Evolutionary conservation across 306 rosid species (phyloP).

Genomic region (Prunus davidiana): DNA sequence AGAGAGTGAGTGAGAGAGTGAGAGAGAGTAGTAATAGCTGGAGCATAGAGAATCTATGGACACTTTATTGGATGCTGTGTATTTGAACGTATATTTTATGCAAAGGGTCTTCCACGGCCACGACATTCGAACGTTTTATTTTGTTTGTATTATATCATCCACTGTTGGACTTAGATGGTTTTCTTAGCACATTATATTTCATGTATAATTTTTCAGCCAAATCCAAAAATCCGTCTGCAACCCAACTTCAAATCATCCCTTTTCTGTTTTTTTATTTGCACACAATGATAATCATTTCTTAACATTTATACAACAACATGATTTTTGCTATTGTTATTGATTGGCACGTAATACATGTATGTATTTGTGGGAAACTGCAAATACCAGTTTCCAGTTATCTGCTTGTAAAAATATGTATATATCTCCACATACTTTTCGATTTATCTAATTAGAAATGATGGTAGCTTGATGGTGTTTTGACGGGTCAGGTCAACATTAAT

Average conservation of each 20-base stretch:
- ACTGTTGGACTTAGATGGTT: background rate
- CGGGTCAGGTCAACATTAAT: constrained; percentile 11
- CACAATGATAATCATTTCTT: too few species aligned
- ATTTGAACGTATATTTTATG: constrained; percentile 54
- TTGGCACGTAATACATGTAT: background rate
- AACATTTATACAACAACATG: background rate
- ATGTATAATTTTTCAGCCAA: background rate
- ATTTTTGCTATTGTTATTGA: background rate
- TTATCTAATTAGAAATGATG: background rate
- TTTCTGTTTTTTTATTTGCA: background rate
- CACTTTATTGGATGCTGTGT: constrained; percentile 55
- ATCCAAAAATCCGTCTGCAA: too few species aligned
- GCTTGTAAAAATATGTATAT: background rate
- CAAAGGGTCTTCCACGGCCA: background rate
- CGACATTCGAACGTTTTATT: constrained; percentile 61
- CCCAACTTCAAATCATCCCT: too few species aligned
- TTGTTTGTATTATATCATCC: constrained; percentile 48
- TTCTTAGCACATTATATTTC: background rate
- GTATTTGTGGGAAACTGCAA: background rate
- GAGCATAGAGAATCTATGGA: constrained; percentile 34
- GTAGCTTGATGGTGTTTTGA: constrained; percentile 25
- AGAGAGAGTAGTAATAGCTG: constrained; percentile 33
- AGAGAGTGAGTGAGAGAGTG: background rate
- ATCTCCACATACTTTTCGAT: background rate
- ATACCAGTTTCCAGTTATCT: background rate